A percentile compares a stretch with the other conserved stretches of the same genome.
Conservation (phyloP, 192 early-diverging fungal species). For the Radiomyces spectabilis region DNA sequence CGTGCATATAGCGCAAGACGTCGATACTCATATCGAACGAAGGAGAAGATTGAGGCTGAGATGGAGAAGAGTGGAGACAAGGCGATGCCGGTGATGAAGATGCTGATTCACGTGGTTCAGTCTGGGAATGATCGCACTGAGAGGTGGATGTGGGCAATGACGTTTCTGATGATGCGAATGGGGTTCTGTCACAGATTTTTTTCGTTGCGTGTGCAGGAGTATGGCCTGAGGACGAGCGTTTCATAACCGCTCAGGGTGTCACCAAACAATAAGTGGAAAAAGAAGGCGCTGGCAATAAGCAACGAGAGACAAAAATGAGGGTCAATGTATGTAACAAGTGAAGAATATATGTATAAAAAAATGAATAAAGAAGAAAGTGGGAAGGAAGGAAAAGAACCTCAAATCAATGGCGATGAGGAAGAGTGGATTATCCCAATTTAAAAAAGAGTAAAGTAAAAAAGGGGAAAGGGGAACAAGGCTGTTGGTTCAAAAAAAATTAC, state of each 20-base stretch:
- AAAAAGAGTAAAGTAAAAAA: too few relatives aligned
- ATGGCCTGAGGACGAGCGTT: constrained; percentile 12
- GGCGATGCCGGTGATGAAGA: not conserved
- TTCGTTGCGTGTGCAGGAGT: not conserved
- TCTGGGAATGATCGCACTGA: not conserved
- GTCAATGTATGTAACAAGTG: not conserved
- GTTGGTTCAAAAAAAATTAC: too few relatives aligned
- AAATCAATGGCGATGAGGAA: too few relatives aligned
- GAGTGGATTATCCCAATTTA: too few relatives aligned
- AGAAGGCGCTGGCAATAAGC: not conserved
- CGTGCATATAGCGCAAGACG: constrained; percentile 9
- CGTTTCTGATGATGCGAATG: not conserved
- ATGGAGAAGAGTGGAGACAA: not conserved
- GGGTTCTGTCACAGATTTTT: not conserved
- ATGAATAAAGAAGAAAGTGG: not conserved
- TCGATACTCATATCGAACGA: not conserved
- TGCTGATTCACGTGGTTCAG: not conserved
- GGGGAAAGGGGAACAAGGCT: too few relatives aligned
- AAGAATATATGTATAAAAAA: not conserved
- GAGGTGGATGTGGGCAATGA: not conserved
- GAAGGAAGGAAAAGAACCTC: not conserved
- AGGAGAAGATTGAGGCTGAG: not conserved
- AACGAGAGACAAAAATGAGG: too few relatives aligned
- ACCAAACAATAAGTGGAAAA: constrained; percentile 6
- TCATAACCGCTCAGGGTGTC: constrained; percentile 17